phyloP scores from a whole-genome alignment of 2,329 filamentous ascomycete genomes.

The Curvularia hawaiiensis region DNA sequence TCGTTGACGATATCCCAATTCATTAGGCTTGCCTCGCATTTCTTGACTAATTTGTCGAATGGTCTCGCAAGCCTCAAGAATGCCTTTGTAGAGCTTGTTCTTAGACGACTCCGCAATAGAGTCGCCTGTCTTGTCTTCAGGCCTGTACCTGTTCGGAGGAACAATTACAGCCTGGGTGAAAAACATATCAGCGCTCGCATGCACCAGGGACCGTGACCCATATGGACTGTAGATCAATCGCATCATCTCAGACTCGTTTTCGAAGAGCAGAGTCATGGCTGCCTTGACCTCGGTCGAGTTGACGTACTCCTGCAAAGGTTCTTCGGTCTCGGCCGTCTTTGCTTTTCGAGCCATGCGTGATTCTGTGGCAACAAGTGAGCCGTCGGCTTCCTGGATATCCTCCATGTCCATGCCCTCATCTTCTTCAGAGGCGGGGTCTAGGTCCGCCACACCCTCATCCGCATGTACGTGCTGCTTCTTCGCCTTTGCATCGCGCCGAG shows the following conservation, averaged over 20 bases:
- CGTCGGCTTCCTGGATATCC: constrained; percentile 47
- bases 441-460: constrained; percentile 74
- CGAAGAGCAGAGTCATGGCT: constrained; percentile 77
- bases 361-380: constrained; percentile 59
- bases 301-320: constrained; percentile 71
- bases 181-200: constrained; percentile 85
- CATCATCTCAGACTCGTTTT: constrained; percentile 84
- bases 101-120: constrained; percentile 87
- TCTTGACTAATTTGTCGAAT: constrained; percentile 77
- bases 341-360: constrained; percentile 46
- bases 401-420: constrained; percentile 48
- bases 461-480: constrained; percentile 55
- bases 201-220: constrained; percentile 60
- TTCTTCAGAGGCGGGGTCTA: constrained; percentile 54
- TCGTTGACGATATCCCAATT: constrained; percentile 53
- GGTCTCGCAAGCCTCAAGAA: constrained; percentile 74
- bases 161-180: constrained; percentile 87
- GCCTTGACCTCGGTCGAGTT: constrained; percentile 83
- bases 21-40: constrained; percentile 58
- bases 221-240: constrained; percentile 84
- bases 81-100: constrained; percentile 85
- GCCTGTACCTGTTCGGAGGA: constrained; percentile 89
- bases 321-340: constrained; percentile 43
- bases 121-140: constrained; percentile 81
- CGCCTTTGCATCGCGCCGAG: constrained; percentile 52